phyloP scores from a whole-genome alignment of 495 filamentous ascomycete genomes.

The Wilcoxina mikolae region DNA sequence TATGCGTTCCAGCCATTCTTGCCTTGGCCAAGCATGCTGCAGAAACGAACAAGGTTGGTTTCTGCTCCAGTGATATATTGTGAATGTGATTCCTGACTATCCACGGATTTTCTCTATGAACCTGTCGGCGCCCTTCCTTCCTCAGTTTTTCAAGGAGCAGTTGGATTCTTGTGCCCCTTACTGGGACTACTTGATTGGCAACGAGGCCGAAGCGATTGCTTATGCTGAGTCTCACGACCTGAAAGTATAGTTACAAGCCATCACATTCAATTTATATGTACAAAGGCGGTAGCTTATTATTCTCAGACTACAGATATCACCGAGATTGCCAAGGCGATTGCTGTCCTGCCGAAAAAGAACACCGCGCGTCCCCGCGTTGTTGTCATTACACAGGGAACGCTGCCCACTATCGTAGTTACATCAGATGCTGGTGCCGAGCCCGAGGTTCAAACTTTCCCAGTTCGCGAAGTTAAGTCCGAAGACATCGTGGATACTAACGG shows the following conservation, averaged over 20 bases:
- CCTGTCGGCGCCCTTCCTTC: constrained; percentile 86
- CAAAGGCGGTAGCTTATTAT: too few species aligned
- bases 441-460: constrained; percentile 58
- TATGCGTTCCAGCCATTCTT: constrained; percentile 77
- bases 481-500: constrained; percentile 92
- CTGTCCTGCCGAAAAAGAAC: constrained; percentile 83
- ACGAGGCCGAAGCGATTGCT: constrained; percentile 81
- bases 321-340: constrained; percentile 75
- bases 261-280: too few species aligned
- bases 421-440: constrained; percentile 45
- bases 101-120: constrained; percentile 64
- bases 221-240: constrained; percentile 70
- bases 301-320: constrained; percentile 57
- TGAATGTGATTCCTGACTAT: neutral
- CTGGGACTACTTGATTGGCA: constrained; percentile 93
- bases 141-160: constrained; percentile 93
- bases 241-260: too few species aligned
- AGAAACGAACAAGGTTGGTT: constrained; percentile 58
- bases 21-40: constrained; percentile 83
- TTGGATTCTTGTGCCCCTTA: constrained; percentile 72
- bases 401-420: constrained; percentile 68
- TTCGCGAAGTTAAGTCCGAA: constrained; percentile 55
- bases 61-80: neutral
- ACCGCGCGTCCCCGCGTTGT: constrained; percentile 59
- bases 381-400: constrained; percentile 86